Conservation (phyloP, 345 rosid species). For the Kernera saxatilis region DNA sequence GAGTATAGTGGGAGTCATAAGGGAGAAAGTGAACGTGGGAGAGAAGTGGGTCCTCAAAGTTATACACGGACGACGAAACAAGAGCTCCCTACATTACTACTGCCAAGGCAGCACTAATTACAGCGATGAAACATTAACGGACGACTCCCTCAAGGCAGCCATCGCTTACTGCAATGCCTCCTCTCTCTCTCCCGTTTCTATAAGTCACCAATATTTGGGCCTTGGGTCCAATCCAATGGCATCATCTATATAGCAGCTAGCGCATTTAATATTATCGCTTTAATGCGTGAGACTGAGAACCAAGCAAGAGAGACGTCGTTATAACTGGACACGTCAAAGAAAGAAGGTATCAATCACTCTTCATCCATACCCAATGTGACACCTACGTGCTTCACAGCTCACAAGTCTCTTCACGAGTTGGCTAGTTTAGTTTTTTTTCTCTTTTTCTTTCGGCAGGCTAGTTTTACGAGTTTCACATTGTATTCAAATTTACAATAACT, state of each 20-base stretch:
- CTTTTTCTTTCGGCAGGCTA: no score
- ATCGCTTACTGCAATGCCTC: constrained; percentile 28
- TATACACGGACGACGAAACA: constrained; percentile 15
- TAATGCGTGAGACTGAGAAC: not conserved
- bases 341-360: not conserved
- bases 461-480: no score
- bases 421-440: no score
- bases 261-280: not conserved
- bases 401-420: no score
- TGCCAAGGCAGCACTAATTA: not conserved
- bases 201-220: not conserved
- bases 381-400: no score
- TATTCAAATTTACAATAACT: no score
- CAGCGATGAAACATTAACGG: constrained; percentile 9
- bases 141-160: constrained; percentile 21
- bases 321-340: not conserved
- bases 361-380: no score
- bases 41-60: constrained; percentile 25
- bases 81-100: not conserved
- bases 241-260: not conserved
- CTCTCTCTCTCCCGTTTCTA: not conserved
- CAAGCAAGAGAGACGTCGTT: not conserved
- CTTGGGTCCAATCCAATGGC: not conserved
- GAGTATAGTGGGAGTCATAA: constrained; percentile 22
- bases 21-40: constrained; percentile 24